These are phyloP conservation scores for Talaromyces sp. DNA, from an alignment of 2,329 filamentous ascomycete species.

Conservation along the genomic window DNA sequence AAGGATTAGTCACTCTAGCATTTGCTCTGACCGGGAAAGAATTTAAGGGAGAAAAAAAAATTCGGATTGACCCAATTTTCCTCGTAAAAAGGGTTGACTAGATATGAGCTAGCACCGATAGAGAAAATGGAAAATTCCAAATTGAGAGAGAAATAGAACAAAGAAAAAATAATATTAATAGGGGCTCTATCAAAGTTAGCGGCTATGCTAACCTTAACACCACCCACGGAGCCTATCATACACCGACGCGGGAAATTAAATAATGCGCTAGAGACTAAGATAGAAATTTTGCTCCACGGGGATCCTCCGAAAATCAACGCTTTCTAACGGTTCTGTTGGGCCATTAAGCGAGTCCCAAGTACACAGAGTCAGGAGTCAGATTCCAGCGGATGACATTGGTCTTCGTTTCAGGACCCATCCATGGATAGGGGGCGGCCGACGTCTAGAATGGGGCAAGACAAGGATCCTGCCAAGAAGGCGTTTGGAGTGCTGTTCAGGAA, in stretches of 20 bases:
- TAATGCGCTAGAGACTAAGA: slow-evolving; percentile 10
- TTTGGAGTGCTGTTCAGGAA: slow-evolving; percentile 7
- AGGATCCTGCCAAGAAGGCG: slow-evolving; percentile 18
- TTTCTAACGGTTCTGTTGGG: slow-evolving; percentile 19
- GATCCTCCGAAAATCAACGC: slow-evolving; percentile 19
- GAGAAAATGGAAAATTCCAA: background rate
- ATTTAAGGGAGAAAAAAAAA: too few relatives aligned
- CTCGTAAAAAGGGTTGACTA: background rate
- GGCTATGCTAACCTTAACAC: slow-evolving; percentile 17
- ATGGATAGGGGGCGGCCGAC: slow-evolving; percentile 14
- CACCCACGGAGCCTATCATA: slow-evolving; percentile 7
- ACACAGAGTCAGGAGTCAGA: background rate
- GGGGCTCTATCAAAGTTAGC: slow-evolving; percentile 11
- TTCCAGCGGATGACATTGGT: slow-evolving; percentile 9
- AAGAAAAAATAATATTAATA: background rate
- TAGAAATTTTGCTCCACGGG: slow-evolving; percentile 10
- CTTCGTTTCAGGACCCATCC: slow-evolving; percentile 3
- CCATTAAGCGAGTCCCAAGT: slow-evolving; percentile 13
- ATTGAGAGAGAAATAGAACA: background rate
- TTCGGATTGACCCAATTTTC: too few relatives aligned
- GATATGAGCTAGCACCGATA: background rate
- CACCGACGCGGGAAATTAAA: slow-evolving; percentile 5
- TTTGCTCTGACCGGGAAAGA: too few relatives aligned
- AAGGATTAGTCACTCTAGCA: too few relatives aligned
- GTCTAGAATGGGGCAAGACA: slow-evolving; percentile 18